Percentiles rank a stretch among this genome's conserved stretches.
Conservation (phyloP, 2,329 filamentous ascomycete species). For the Xenosphaeropsis pyriputrescens region DNA sequence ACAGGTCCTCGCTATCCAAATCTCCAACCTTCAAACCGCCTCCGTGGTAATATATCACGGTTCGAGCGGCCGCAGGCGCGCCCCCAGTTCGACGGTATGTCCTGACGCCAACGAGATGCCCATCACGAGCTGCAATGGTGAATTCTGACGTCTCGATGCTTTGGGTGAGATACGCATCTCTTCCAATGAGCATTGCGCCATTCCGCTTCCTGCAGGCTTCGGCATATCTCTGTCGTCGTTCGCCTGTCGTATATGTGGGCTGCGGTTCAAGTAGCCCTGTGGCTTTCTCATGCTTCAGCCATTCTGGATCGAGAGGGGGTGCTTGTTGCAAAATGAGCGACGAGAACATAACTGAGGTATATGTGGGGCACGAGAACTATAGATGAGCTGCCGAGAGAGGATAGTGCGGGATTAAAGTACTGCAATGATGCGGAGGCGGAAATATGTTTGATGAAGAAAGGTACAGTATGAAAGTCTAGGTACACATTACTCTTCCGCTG, state of each 20-base stretch:
- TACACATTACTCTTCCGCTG: no score
- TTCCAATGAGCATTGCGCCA: neutral
- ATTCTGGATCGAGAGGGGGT: neutral
- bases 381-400: no score
- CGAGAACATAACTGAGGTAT: no score
- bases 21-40: conserved; percentile 31
- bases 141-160: neutral
- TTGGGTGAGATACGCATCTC: neutral
- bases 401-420: no score
- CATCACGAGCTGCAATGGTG: neutral
- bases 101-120: neutral
- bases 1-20: conserved; percentile 32
- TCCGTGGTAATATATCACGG: conserved; percentile 31
- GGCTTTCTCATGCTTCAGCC: neutral
- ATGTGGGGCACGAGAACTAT: no score
- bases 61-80: neutral
- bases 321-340: neutral
- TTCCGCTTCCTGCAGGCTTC: neutral
- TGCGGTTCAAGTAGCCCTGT: neutral
- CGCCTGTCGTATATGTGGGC: neutral
- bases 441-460: no score
- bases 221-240: neutral
- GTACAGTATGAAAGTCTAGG: no score
- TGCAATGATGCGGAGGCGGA: no score
- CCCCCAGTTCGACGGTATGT: neutral